phyloP scores from a whole-genome alignment of 2,329 filamentous ascomycete genomes.

The Pseudocercospora cruenta region DNA sequence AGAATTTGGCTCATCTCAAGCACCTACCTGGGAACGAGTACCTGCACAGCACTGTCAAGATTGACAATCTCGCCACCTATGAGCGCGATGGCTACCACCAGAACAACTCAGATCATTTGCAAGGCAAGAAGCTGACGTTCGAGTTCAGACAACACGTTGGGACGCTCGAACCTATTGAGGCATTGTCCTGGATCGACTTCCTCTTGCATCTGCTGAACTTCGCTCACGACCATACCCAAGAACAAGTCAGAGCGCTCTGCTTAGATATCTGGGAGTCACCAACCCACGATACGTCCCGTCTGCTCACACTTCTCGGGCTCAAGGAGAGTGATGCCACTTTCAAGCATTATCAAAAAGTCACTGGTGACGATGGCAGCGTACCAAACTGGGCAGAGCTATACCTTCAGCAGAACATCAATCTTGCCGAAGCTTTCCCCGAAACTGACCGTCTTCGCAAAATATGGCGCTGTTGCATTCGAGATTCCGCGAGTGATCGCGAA shows the following conservation, averaged over 20 bases:
- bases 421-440: neutral
- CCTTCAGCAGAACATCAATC: neutral
- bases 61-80: conserved; percentile 18
- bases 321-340: no score
- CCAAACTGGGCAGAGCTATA: conserved; percentile 5
- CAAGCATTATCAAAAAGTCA: neutral
- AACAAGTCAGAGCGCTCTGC: conserved; percentile 8
- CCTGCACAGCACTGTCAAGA: conserved; percentile 18
- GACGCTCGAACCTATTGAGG: conserved; percentile 29
- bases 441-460: neutral
- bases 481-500: neutral
- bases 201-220: conserved; percentile 14
- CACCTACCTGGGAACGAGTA: neutral
- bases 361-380: neutral
- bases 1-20: conserved; percentile 12
- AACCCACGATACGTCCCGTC: no score
- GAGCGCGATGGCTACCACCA: neutral
- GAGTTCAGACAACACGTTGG: conserved; percentile 39
- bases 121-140: conserved; percentile 29
- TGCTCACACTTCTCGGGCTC: conserved; percentile 1
- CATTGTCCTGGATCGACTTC: conserved; percentile 36
- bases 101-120: neutral
- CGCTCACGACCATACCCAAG: conserved; percentile 14
- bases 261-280: conserved; percentile 13
- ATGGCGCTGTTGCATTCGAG: neutral